phyloP scores from a whole-genome alignment of 139 green algal species.

The Closterium sp. region DNA sequence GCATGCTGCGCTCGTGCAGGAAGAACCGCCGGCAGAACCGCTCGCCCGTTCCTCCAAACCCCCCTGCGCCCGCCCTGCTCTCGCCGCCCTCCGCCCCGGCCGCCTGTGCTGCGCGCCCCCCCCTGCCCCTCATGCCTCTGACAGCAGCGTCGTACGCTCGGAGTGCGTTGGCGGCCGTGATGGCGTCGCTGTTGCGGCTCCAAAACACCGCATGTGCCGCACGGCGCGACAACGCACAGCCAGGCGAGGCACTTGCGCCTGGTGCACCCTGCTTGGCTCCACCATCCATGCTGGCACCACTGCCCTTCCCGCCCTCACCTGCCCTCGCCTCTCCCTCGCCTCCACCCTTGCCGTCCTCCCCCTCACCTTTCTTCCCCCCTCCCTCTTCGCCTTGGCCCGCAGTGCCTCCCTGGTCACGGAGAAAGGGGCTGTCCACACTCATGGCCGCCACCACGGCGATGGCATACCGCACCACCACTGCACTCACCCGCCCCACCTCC shows the following conservation, averaged over 20 bases:
- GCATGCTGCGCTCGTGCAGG: constrained; percentile 63
- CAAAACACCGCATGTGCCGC: constrained; percentile 68
- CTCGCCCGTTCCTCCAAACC: constrained; percentile 7
- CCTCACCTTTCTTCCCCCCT: background rate
- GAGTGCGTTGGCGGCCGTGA: constrained; percentile 75
- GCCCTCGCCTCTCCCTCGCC: background rate
- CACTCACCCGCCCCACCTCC: background rate
- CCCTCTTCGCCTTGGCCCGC: background rate
- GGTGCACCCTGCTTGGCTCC: background rate
- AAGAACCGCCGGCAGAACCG: constrained; percentile 60
- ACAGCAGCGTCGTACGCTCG: constrained; percentile 67
- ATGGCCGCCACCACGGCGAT: constrained; percentile 80
- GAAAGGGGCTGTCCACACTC: constrained; percentile 79
- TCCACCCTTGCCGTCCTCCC: background rate
- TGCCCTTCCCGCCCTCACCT: background rate
- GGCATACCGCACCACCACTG: constrained; percentile 64
- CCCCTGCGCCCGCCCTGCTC: no score
- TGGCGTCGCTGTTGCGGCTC: constrained; percentile 68
- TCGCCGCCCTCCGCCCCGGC: background rate
- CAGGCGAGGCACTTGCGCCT: constrained; percentile 22
- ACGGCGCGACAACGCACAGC: constrained; percentile 34
- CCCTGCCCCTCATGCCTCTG: background rate
- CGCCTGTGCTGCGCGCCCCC: background rate
- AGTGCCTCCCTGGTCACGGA: constrained; percentile 37
- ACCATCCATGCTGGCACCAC: background rate